Evolutionary conservation across 2,329 filamentous ascomycete genomes (phyloP).

Genomic region (Fusarium lateritium): DNA sequence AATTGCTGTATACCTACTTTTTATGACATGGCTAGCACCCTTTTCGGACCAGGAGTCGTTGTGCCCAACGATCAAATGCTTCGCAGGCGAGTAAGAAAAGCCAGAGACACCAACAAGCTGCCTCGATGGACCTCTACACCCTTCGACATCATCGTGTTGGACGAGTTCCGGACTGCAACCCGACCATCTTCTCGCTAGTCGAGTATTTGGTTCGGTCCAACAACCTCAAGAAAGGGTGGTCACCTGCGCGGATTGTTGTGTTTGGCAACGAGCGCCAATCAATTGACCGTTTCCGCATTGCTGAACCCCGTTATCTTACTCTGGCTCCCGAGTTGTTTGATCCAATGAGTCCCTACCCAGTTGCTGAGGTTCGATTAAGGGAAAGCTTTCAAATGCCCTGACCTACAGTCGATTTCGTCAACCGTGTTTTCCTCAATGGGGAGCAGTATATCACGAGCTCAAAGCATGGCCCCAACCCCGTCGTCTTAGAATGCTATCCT

Average conservation of each 20-base stretch:
- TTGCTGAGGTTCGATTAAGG: constrained; percentile 34
- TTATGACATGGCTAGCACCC: constrained; percentile 44
- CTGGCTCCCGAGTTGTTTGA: constrained; percentile 43
- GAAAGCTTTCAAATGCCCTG: constrained; percentile 50
- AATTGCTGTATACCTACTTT: constrained; percentile 48
- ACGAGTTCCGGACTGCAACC: constrained; percentile 53
- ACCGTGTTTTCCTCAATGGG: constrained; percentile 47
- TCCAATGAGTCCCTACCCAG: constrained; percentile 42
- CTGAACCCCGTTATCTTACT: constrained; percentile 50
- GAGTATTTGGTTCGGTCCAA: constrained; percentile 47
- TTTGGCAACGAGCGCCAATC: constrained; percentile 53
- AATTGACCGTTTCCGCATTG: constrained; percentile 50
- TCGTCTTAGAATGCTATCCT: constrained; percentile 43
- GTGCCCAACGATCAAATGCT: constrained; percentile 41
- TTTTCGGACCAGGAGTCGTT: constrained; percentile 28
- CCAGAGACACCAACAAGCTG: constrained; percentile 10
- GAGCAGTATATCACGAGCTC: constrained; percentile 50
- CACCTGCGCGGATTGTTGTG: constrained; percentile 44
- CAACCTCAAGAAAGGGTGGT: constrained; percentile 23
- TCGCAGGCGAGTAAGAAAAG: constrained; percentile 12
- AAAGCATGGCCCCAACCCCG: constrained; percentile 49
- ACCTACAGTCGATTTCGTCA: constrained; percentile 47
- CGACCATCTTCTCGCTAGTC: constrained; percentile 47
- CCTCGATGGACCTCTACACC: constrained; percentile 43
- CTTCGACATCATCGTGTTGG: constrained; percentile 52